Evolutionary conservation across 345 rosid species (phyloP), one percentile per base, ranked within the genome.

Genomic region (Acer saccharum): DNA sequence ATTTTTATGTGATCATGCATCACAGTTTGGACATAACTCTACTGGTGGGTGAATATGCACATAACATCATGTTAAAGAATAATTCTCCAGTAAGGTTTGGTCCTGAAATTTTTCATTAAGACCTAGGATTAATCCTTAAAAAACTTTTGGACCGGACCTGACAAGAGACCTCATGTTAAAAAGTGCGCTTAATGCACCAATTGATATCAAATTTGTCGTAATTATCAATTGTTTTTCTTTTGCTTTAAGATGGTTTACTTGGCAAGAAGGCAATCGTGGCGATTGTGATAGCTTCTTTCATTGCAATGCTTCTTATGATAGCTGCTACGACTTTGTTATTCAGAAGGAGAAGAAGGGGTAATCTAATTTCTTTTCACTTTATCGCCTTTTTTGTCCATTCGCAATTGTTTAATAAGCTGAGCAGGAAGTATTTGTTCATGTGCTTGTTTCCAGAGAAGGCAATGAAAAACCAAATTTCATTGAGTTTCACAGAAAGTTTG

Each of bases 281-380:
- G 0, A 77, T 75, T 78, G 60, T 83, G 58, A 50, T 80, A 64
- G 62, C 70, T 62, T 77, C 82, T 73, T 23, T 57, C 50, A 58
- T 7, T 21, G 75, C 61, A 16, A 60, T 78, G 21, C 75, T 83
- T 44, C 32, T 89, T 7, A 39, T 74, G 27, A 32, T 76, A 44
- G 25, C 46, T 27, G 27, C 60, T 66, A 63, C 52, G 29, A 57
- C 35, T 44, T 81, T 73, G 58, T 84, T 75, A 73, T 27, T 81
- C 48, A 81, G 73, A 63, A 81, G 61, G 79, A 87, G 62, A 67
- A 78, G 80, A 79, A 81, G 66, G 71, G 83, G 89, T 88, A 80
- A 78, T 52, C 10, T 32, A 39, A 39, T 71, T 52, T 61, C 17
- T 71, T 14, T 29, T 67, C 14, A 39, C 9, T 27, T 48, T 44